phyloP scores from a whole-genome alignment of 208 protist species.

The Leishmania lainsoni region DNA sequence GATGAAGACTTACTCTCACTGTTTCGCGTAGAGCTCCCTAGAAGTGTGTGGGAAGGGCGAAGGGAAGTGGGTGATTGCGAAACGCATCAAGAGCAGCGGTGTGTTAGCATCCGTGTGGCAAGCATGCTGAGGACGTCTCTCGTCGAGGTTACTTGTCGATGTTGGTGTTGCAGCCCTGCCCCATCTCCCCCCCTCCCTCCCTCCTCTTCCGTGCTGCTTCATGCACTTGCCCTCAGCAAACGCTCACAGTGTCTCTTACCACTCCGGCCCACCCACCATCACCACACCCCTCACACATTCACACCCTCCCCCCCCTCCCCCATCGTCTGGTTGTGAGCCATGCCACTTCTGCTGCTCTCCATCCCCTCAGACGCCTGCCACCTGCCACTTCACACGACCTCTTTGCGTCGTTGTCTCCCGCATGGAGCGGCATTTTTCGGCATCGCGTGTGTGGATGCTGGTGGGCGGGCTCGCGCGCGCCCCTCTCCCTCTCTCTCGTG shows the following conservation, averaged over 20 bases:
- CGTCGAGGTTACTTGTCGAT: not conserved
- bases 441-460: not conserved
- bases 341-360: not conserved
- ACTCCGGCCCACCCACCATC: not conserved
- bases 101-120: not conserved
- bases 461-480: not conserved
- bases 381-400: not conserved
- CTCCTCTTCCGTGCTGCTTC: not conserved
- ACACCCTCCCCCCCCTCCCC: not conserved
- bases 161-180: not conserved
- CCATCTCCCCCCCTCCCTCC: not conserved
- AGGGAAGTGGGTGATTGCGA: not conserved
- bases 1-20: not conserved
- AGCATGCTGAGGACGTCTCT: not conserved
- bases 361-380: not conserved
- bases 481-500: too few relatives aligned
- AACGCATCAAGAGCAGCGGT: not conserved
- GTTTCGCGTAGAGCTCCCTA: not conserved
- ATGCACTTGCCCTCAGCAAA: not conserved
- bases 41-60: not conserved
- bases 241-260: not conserved
- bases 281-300: too few relatives aligned
- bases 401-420: not conserved
- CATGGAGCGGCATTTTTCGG: not conserved
- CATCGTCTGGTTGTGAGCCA: not conserved